Conservation (phyloP, 225 moss, liverwort and hornwort species). For the Polytrichum commune region DNA sequence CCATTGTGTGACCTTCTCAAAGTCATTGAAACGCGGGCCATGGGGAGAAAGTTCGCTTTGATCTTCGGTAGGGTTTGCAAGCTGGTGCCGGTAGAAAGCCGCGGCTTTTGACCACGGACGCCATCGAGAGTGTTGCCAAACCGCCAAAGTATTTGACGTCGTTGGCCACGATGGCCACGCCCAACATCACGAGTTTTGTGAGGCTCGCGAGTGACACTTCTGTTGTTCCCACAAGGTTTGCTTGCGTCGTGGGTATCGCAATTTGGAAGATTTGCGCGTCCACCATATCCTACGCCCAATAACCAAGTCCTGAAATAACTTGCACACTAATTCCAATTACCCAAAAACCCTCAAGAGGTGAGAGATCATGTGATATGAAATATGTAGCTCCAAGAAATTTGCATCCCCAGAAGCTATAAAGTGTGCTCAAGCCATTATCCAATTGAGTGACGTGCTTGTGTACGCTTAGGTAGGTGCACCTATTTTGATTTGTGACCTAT, state of each 20-base stretch:
- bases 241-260: conserved; percentile 71
- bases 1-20: conserved; percentile 26
- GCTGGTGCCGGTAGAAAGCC: conserved; percentile 71
- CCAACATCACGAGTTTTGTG: conserved; percentile 75
- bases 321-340: conserved; percentile 6
- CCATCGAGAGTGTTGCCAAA: conserved; percentile 71
- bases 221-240: conserved; percentile 75
- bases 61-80: conserved; percentile 62
- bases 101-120: conserved; percentile 65
- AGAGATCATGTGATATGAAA: too few species aligned
- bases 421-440: too few species aligned
- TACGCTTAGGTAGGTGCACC: too few species aligned
- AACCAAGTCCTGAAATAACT: conserved; percentile 74
- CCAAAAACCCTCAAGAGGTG: too few species aligned
- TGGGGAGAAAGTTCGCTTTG: conserved; percentile 66
- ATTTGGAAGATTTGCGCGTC: conserved; percentile 86
- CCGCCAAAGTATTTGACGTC: conserved; percentile 70
- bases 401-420: too few species aligned
- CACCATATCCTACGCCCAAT: conserved; percentile 84
- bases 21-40: conserved; percentile 60
- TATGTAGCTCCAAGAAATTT: too few species aligned
- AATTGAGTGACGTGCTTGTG: too few species aligned
- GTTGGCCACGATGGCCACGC: conserved; percentile 76
- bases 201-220: conserved; percentile 78
- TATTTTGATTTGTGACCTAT: too few species aligned